phyloP scores from a whole-genome alignment of 805 yeast genomes.

The Yarrowia sp. region DNA sequence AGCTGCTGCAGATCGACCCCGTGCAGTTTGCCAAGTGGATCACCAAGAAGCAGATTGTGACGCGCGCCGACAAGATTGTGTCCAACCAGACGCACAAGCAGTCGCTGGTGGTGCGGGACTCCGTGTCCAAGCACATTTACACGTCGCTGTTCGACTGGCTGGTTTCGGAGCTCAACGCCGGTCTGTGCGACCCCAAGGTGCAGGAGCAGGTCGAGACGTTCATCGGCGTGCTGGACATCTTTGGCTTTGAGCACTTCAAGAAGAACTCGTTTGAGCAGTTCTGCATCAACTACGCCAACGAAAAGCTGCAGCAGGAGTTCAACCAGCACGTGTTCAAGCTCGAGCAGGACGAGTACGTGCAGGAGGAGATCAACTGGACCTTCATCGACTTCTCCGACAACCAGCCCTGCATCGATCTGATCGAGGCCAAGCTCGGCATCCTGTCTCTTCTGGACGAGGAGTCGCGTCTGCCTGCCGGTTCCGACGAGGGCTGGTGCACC shows the following conservation, averaged over 20 bases:
- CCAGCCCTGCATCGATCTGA: slow-evolving; percentile 92
- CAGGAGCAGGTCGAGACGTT: slow-evolving; percentile 61
- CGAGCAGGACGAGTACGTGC: slow-evolving; percentile 92
- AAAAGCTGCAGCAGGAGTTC: slow-evolving; percentile 94
- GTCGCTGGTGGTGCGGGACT: slow-evolving; percentile 89
- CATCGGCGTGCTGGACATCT: slow-evolving; percentile 95
- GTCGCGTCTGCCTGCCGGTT: slow-evolving; percentile 89
- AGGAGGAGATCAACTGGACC: slow-evolving; percentile 93
- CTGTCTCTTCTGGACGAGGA: slow-evolving; percentile 90
- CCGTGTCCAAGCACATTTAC: slow-evolving; percentile 93
- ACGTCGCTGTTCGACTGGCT: slow-evolving; percentile 95
- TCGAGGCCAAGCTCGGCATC: slow-evolving; percentile 86
- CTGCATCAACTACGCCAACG: slow-evolving; percentile 95
- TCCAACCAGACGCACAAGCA: slow-evolving; percentile 79
- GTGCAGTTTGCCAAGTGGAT: slow-evolving; percentile 80
- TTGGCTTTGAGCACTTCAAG: slow-evolving; percentile 95
- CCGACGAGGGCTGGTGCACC: slow-evolving; percentile 87
- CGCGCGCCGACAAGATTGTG: slow-evolving; percentile 89
- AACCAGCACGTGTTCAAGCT: slow-evolving; percentile 95
- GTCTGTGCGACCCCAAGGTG: slow-evolving; percentile 74
- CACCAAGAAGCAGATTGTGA: slow-evolving; percentile 83
- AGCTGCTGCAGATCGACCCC: slow-evolving; percentile 77
- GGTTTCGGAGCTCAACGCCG: slow-evolving; percentile 76
- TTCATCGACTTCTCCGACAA: slow-evolving; percentile 94
- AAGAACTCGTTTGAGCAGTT: slow-evolving; percentile 94